phyloP scores from a whole-genome alignment of 1,284 basidiomycete species.

The Boletus austroedulis region DNA sequence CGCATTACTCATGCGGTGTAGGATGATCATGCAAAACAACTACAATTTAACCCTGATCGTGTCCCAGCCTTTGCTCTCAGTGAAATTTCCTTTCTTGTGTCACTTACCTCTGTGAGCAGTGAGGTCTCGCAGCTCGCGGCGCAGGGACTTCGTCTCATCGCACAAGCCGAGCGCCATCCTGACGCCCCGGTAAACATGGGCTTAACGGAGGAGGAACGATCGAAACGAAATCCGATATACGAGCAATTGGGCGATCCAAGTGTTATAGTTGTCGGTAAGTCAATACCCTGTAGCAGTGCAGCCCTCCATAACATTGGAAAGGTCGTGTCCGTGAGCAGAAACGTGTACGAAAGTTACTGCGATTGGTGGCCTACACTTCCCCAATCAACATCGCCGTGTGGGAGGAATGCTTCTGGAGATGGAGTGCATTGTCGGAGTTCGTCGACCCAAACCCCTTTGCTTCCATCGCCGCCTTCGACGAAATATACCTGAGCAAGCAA shows the following conservation, averaged over 20 bases:
- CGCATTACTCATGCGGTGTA: constrained; percentile 22
- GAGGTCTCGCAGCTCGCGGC: constrained; percentile 65
- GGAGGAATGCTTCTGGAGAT: constrained; percentile 76
- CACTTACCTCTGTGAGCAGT: constrained; percentile 64
- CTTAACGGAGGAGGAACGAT: constrained; percentile 56
- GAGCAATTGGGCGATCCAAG: constrained; percentile 75
- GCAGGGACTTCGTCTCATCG: constrained; percentile 62
- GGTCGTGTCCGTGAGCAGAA: constrained; percentile 80
- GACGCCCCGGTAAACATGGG: constrained; percentile 49
- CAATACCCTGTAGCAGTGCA: neutral
- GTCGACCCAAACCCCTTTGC: constrained; percentile 41
- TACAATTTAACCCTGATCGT: constrained; percentile 51
- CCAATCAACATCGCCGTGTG: constrained; percentile 73
- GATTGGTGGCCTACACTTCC: constrained; percentile 60
- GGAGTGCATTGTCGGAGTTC: constrained; percentile 54
- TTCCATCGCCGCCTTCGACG: constrained; percentile 35
- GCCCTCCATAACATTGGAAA: constrained; percentile 16
- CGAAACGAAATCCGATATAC: constrained; percentile 68
- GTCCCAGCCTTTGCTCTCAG: constrained; percentile 60
- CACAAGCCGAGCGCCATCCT: constrained; percentile 60
- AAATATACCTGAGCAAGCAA: constrained; percentile 37
- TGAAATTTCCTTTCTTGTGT: constrained; percentile 70
- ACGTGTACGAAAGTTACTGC: constrained; percentile 69
- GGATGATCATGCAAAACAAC: constrained; percentile 44
- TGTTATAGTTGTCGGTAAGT: constrained; percentile 63